phyloP scores from a whole-genome alignment of 306 rosid species.

The Echinosophora koreensis region DNA sequence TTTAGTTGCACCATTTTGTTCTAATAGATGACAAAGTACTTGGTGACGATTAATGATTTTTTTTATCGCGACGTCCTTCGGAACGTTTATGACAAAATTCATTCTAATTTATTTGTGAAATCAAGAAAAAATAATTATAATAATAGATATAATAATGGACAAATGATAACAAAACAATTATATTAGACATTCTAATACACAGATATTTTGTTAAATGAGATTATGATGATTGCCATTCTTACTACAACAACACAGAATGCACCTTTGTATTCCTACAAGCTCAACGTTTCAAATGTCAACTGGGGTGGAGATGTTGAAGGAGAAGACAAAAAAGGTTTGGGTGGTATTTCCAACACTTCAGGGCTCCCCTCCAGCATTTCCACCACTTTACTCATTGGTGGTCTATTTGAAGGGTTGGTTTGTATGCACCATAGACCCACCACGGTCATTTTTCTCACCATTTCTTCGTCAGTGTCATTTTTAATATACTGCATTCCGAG shows the following conservation, averaged over 20 bases:
- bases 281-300: not conserved
- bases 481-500: conserved; percentile 29
- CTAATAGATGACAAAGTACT: too few species aligned
- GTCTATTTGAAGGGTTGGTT: conserved; percentile 42
- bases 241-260: not conserved
- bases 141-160: not conserved
- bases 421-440: conserved; percentile 53
- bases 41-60: too few species aligned
- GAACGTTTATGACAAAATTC: too few species aligned
- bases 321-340: conserved; percentile 44
- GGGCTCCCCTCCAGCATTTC: conserved; percentile 47
- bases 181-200: not conserved
- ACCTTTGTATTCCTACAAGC: not conserved
- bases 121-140: too few species aligned
- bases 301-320: conserved; percentile 19
- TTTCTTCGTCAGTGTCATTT: conserved; percentile 36
- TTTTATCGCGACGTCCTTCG: too few species aligned
- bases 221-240: not conserved
- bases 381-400: conserved; percentile 46
- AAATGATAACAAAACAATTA: not conserved
- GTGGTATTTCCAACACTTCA: conserved; percentile 36
- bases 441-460: conserved; percentile 51
- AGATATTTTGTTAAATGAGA: not conserved
- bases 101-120: too few species aligned
- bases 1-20: too few species aligned